Evolutionary conservation across 495 filamentous ascomycete genomes (phyloP).

Genomic region (Penicillium manginii): DNA sequence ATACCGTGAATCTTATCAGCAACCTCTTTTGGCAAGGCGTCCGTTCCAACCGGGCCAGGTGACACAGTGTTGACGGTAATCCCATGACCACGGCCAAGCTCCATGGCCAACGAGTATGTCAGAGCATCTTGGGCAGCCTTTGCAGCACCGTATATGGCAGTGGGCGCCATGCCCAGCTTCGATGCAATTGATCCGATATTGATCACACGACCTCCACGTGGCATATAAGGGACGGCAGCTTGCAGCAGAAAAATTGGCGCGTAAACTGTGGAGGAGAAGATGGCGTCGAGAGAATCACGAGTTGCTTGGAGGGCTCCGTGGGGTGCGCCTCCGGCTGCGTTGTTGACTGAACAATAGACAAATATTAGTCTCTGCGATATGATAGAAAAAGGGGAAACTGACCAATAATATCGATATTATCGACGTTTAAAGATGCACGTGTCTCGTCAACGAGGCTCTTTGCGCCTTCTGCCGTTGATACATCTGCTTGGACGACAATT

Average conservation of each 20-base stretch:
- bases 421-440: constrained; percentile 13
- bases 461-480: constrained; percentile 25
- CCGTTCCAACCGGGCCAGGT: constrained; percentile 44
- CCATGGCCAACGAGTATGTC: constrained; percentile 34
- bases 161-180: constrained; percentile 23
- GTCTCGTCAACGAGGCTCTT: constrained; percentile 15
- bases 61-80: constrained; percentile 42
- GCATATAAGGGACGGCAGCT: constrained; percentile 44
- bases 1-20: constrained; percentile 26
- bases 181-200: constrained; percentile 50
- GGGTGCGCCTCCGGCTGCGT: constrained; percentile 16
- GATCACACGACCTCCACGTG: constrained; percentile 47
- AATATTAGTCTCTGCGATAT: constrained; percentile 7
- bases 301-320: constrained; percentile 15
- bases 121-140: constrained; percentile 41
- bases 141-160: constrained; percentile 33
- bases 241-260: constrained; percentile 43
- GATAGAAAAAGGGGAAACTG: constrained; percentile 7
- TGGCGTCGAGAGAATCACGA: constrained; percentile 14
- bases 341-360: constrained; percentile 17
- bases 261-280: constrained; percentile 38
- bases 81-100: constrained; percentile 36
- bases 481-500: constrained; percentile 42
- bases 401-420: constrained; percentile 35
- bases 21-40: constrained; percentile 29